These are phyloP conservation scores for Pelargonium myrrhifolium DNA, from an alignment of 441 rosid genomes.

Conservation along the genomic window DNA sequence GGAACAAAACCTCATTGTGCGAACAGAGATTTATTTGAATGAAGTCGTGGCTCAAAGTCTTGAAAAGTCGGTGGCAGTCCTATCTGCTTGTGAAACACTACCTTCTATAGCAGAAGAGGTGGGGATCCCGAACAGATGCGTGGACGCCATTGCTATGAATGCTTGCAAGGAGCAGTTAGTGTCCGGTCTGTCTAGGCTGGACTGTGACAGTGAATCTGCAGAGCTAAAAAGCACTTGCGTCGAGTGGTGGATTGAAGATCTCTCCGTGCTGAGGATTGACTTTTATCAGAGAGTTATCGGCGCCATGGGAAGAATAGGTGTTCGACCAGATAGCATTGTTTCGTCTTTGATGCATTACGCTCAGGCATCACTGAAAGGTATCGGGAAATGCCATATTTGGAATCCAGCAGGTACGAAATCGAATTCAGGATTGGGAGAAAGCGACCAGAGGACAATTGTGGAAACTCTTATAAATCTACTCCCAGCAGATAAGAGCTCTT, in stretches of 20 bases:
- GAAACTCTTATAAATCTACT: slow-evolving; percentile 61
- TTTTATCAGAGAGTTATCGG: slow-evolving; percentile 49
- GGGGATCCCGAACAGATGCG: slow-evolving; percentile 45
- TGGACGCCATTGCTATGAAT: slow-evolving; percentile 66
- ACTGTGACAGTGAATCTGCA: slow-evolving; percentile 35
- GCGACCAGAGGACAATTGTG: slow-evolving; percentile 45
- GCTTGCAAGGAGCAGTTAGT: slow-evolving; percentile 73
- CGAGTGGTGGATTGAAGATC: slow-evolving; percentile 79
- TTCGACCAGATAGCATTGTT: slow-evolving; percentile 45
- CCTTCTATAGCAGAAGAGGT: slow-evolving; percentile 39
- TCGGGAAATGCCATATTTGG: slow-evolving; percentile 44
- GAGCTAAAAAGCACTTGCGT: slow-evolving; percentile 51
- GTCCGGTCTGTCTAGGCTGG: slow-evolving; percentile 49
- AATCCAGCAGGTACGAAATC: slow-evolving; percentile 35
- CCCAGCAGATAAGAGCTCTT: slow-evolving; percentile 43
- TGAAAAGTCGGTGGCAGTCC: slow-evolving; percentile 56
- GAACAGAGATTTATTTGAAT: slow-evolving; percentile 50
- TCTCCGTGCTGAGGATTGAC: slow-evolving; percentile 48
- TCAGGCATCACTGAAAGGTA: slow-evolving; percentile 50
- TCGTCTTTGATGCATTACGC: slow-evolving; percentile 75
- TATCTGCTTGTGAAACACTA: slow-evolving; percentile 48
- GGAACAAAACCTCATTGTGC: slow-evolving; percentile 54
- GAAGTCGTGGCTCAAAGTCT: slow-evolving; percentile 52
- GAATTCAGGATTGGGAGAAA: slow-evolving; percentile 22
- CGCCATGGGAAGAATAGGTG: slow-evolving; percentile 52